These are phyloP conservation scores for Glarea lozoyensis DNA, from an alignment of 495 filamentous ascomycete species.

Conservation along the genomic window DNA sequence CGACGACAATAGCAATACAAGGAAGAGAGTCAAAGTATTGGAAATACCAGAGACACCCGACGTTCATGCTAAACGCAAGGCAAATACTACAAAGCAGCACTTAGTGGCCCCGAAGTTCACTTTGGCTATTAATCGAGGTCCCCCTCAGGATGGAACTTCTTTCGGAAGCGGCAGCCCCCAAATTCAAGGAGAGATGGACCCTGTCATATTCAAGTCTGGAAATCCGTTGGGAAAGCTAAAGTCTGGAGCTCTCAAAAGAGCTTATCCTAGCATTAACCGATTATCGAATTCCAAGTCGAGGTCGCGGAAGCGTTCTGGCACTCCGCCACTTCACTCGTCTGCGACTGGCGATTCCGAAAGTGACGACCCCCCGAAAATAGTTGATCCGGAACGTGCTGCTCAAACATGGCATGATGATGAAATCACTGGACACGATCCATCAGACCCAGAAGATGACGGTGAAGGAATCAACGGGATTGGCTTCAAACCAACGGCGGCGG, in stretches of 20 bases:
- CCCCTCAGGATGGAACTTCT: constrained; percentile 22
- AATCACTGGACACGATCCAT: constrained; percentile 72
- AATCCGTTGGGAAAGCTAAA: constrained; percentile 9
- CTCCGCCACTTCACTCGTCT: constrained; percentile 25
- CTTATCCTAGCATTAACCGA: constrained; percentile 31
- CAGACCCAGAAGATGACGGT: constrained; percentile 66
- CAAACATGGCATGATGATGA: constrained; percentile 79
- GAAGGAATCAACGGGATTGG: constrained; percentile 85
- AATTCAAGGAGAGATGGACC: constrained; percentile 9
- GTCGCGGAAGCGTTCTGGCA: constrained; percentile 30
- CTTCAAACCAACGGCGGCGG: constrained; percentile 78
- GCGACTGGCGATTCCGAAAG: neutral
- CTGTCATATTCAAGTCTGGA: constrained; percentile 13
- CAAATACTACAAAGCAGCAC: neutral
- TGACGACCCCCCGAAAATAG: constrained; percentile 21
- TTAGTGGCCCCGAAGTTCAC: no score
- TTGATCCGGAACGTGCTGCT: constrained; percentile 42
- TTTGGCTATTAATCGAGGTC: constrained; percentile 4
- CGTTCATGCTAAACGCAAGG: neutral
- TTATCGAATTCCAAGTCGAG: constrained; percentile 32
- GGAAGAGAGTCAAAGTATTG: constrained; percentile 18
- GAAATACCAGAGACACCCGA: constrained; percentile 18
- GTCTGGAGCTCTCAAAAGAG: constrained; percentile 19
- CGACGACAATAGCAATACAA: constrained; percentile 7
- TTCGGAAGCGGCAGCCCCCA: constrained; percentile 19